Conservation (phyloP, 352 stramenopile species). For the Pythium graminicola region DNA sequence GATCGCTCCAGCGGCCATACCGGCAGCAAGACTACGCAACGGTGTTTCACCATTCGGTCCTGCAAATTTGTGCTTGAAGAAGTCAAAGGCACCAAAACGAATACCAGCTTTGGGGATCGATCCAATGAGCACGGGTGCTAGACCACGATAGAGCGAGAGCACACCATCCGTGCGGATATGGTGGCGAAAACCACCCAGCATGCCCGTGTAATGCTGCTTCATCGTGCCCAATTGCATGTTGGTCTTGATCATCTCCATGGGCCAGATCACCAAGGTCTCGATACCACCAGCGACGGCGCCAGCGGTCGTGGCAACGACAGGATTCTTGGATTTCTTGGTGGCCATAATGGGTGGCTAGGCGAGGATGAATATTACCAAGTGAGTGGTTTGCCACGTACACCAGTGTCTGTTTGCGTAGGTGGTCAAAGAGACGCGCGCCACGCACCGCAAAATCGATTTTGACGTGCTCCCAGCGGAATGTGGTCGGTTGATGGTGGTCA, state of each 20-base stretch:
- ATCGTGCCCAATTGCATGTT: slow-evolving; percentile 88
- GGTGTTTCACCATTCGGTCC: slow-evolving; percentile 88
- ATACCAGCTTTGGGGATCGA: slow-evolving; percentile 96
- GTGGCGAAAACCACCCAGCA: slow-evolving; percentile 67
- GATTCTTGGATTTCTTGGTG: slow-evolving; percentile 68
- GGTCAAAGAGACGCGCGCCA: not conserved
- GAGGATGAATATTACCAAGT: slow-evolving; percentile 12
- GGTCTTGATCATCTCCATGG: slow-evolving; percentile 95
- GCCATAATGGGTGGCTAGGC: slow-evolving; percentile 2
- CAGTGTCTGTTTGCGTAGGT: not conserved
- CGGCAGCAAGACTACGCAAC: slow-evolving; percentile 89
- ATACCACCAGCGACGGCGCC: slow-evolving; percentile 85
- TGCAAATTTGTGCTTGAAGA: slow-evolving; percentile 76
- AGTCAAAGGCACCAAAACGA: slow-evolving; percentile 94
- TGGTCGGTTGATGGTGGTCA: not conserved
- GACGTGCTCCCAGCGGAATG: not conserved
- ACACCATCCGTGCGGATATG: slow-evolving; percentile 60
- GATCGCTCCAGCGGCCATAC: slow-evolving; percentile 89
- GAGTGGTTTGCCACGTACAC: slow-evolving; percentile 14
- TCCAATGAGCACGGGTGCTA: slow-evolving; percentile 92
- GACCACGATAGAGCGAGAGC: slow-evolving; percentile 88
- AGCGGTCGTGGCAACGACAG: slow-evolving; percentile 72
- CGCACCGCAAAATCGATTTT: too few species aligned
- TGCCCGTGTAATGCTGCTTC: slow-evolving; percentile 64
- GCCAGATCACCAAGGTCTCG: slow-evolving; percentile 87